Evolutionary conservation across 2,329 filamentous ascomycete genomes (phyloP), one percentile per base, ranked within the genome.

Genomic region (Orbilia quercus): DNA sequence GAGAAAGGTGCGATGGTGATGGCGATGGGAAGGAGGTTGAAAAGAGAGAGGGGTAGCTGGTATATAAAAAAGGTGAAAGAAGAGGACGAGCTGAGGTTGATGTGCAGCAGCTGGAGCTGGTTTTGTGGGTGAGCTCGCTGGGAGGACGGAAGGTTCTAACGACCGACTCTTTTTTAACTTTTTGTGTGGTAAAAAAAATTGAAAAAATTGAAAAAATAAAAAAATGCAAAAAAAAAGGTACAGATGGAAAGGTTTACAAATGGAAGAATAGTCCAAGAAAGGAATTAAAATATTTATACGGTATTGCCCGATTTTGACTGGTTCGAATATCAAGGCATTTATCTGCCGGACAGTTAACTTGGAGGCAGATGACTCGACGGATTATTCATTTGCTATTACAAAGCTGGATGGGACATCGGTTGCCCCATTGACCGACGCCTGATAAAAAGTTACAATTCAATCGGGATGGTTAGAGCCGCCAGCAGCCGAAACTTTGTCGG

Each of bases 141-240:
- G 23, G 53, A 36, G 28, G n/a, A 34, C 38, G 54, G 54, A 58
- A 58, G 38, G 54, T 58, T 47, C 28, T 31, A 58, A 20, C 38
- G 25, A 18, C 53, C 53, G 53, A 57, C 53, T 2, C 18, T 18
- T 7, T 18, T 23, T 48, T 12, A 11, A 16, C 25, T 25, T 57
- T 66, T 40, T 66, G 50, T 66, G 62, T 66, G 62, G 42, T 38
- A 11, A 42, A 20, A 58, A 58, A 51, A 58, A 66, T 5, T 51
- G 2, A 51, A 51, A 51, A 51, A 51, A 51, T 51, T 51, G 31
- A 51, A 48, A 7, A 42, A 55, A 22, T 36, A 34, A 23, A 18
- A 54, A 55, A 40, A 22, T 20, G 16, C 2, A 25, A 12, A 36
- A 38, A 23, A 31, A 28, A 38, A n/a, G 36, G 25, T 7, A 40